Base-by-base conservation (phyloP, 2,329 filamentous ascomycete species). In the Teratosphaeria epicoccoides region DNA sequence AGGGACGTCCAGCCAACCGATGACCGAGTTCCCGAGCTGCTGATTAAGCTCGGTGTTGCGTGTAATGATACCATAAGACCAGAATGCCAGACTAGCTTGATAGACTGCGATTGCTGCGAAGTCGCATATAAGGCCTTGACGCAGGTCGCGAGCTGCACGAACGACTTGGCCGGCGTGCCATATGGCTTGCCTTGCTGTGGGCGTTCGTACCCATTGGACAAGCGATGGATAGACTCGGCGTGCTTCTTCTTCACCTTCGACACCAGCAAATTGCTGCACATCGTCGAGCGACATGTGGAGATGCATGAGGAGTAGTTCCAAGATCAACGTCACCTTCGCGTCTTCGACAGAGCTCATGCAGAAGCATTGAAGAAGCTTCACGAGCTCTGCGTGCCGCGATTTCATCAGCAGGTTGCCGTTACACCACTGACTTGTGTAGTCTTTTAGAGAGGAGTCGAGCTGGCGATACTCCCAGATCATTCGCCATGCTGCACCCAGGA, bases 151-250 rank as follows among this genome's bases (percentile, higher is more conserved):
- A 1, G 81, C 83, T 40, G 78, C 76, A 6, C 81, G 76, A 4
- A 87, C 63, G 1, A 85, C 74, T 64, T 86, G 84, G 0, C 81
- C 83, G 1, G 84, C 84, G 57, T 84, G 81, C 77, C 80, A 87
- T 0, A 86, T 63, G 9, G 82, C 79, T 54, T 78, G 76, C 24
- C 82, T 73, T 6, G 81, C 76, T 22, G 79, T 75, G 1, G 70
- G 60, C 37, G 73, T 81, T 28, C 73, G 71, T 0, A 73, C 74
- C 82, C 82, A 85, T 24, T 79, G 72, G 52, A 79, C 75, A 6
- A 85, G 69, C 0, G 75, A 70, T 0, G 79, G 76, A 55, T 81
- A 82, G 12, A 81, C 74, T 6, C 76, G 69, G 3, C 78, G 74
- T 3, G 83, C 82, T 61, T 85, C 80, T 28, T 84, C 81, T 55